These are phyloP conservation scores for Harringtonia aguacate DNA, from an alignment of 2,329 filamentous ascomycete species.

Conservation along the genomic window DNA sequence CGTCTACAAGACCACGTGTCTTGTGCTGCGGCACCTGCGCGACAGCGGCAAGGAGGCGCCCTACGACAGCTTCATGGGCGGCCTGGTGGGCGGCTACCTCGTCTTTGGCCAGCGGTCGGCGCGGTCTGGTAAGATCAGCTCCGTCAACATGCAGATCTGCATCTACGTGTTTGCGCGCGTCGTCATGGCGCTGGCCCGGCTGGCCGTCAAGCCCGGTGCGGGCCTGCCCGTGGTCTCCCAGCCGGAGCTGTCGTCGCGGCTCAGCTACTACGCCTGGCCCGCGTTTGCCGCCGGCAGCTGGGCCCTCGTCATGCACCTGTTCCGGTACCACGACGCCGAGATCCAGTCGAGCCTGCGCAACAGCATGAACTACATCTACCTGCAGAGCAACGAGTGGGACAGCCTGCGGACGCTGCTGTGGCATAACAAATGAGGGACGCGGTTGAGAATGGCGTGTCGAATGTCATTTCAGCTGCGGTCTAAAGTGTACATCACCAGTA, in stretches of 20 bases:
- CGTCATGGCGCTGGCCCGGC: slow-evolving; percentile 69
- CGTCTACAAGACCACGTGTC: slow-evolving; percentile 78
- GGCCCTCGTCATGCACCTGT: slow-evolving; percentile 92
- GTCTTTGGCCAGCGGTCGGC: slow-evolving; percentile 66
- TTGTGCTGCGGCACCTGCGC: slow-evolving; percentile 56
- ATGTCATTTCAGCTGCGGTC: no score
- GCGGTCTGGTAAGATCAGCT: slow-evolving; percentile 59
- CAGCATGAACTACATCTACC: slow-evolving; percentile 97
- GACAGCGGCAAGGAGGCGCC: slow-evolving; percentile 57
- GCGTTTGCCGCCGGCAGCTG: slow-evolving; percentile 85
- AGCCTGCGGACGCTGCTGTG: slow-evolving; percentile 73
- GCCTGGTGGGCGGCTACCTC: slow-evolving; percentile 79
- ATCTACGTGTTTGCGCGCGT: slow-evolving; percentile 96
- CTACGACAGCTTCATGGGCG: slow-evolving; percentile 78
- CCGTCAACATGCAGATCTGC: slow-evolving; percentile 92
- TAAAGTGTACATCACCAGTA: background rate
- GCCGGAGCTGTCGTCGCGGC: slow-evolving; percentile 33
- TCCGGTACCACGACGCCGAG: slow-evolving; percentile 82
- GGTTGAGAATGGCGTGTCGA: no score
- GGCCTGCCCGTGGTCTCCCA: slow-evolving; percentile 40
- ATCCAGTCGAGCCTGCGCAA: slow-evolving; percentile 83
- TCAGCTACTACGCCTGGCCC: slow-evolving; percentile 74
- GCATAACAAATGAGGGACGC: slow-evolving; percentile 57
- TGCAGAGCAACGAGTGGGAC: slow-evolving; percentile 83
- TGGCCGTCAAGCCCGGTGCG: slow-evolving; percentile 58